Evolutionary conservation across 139 green algal genomes (phyloP).

Genomic region (Picochlorum sp.): DNA sequence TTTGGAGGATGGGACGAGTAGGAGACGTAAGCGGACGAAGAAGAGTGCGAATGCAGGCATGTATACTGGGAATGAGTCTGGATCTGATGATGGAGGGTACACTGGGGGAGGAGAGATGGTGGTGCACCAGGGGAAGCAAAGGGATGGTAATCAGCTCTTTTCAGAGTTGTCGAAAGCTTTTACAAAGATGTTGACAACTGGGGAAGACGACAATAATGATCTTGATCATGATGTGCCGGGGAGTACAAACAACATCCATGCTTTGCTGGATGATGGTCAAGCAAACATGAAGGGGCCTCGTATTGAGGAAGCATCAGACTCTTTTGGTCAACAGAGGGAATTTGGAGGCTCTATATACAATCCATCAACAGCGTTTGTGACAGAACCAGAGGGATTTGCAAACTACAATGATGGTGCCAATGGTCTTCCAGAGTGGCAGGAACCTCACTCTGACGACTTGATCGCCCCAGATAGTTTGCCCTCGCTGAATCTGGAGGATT

Average conservation of each 20-base stretch:
- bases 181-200: slow-evolving; percentile 19
- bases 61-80: slow-evolving; percentile 5
- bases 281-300: neutral
- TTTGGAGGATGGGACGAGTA: slow-evolving; percentile 24
- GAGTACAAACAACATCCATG: neutral
- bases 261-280: slow-evolving; percentile 12
- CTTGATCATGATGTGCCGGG: neutral
- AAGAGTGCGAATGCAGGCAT: neutral
- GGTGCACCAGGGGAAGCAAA: slow-evolving; percentile 1
- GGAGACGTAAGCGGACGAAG: slow-evolving; percentile 30
- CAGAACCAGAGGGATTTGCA: too few species aligned
- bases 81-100: slow-evolving; percentile 2
- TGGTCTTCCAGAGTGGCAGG: neutral
- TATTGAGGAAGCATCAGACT: neutral
- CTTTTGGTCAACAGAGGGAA: neutral
- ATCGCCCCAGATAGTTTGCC: neutral
- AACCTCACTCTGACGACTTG: neutral
- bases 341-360: neutral
- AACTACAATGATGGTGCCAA: neutral
- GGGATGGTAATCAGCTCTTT: slow-evolving; percentile 13
- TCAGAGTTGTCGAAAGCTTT: slow-evolving; percentile 26
- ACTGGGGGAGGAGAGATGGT: slow-evolving; percentile 11
- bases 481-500: slow-evolving; percentile 10
- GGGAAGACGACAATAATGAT: neutral
- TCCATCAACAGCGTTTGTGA: neutral